A percentile compares a stretch with the other conserved stretches of the same genome.
Evolutionary conservation across 192 early-diverging fungal species (phyloP).

Genomic region (Podila horticola): DNA sequence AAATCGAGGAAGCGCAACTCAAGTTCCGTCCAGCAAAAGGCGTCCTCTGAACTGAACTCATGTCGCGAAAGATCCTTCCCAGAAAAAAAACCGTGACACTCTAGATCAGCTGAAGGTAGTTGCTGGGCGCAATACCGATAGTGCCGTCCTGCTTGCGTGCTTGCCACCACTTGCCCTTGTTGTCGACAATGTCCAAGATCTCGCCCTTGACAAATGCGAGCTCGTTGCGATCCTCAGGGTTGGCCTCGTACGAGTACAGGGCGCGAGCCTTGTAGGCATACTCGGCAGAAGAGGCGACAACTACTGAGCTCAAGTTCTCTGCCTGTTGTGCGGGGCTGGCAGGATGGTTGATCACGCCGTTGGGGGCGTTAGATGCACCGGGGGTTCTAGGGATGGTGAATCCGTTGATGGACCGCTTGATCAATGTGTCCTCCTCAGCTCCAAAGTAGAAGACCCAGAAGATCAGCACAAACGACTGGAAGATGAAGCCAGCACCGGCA

Average conservation of each 20-base stretch:
- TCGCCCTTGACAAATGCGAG: conserved; percentile 90
- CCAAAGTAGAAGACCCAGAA: conserved; percentile 80
- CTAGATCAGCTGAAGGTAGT: conserved; percentile 66
- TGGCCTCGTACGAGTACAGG: conserved; percentile 85
- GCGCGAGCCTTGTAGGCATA: conserved; percentile 73
- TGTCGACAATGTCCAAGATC: conserved; percentile 84
- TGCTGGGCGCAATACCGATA: conserved; percentile 91
- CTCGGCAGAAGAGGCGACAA: conserved; percentile 53
- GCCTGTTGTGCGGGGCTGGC: conserved; percentile 28
- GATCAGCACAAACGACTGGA: conserved; percentile 55
- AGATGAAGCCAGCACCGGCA: conserved; percentile 54
- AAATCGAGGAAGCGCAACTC: background rate
- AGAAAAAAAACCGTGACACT: background rate
- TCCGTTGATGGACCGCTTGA: conserved; percentile 48
- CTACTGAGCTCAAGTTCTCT: conserved; percentile 32
- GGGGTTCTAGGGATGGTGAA: conserved; percentile 35
- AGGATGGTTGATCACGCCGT: conserved; percentile 47
- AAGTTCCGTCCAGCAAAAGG: background rate
- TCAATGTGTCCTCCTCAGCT: conserved; percentile 66
- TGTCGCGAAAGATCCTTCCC: no score
- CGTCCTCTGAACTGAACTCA: no score
- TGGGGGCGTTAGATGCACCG: conserved; percentile 23
- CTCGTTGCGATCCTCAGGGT: conserved; percentile 92
- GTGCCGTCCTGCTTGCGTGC: conserved; percentile 83
- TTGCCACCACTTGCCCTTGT: conserved; percentile 98